Evolutionary conservation across 805 yeast genomes (phyloP), one percentile per base, ranked within the genome.

Genomic region (Teunomyces gatunensis): DNA sequence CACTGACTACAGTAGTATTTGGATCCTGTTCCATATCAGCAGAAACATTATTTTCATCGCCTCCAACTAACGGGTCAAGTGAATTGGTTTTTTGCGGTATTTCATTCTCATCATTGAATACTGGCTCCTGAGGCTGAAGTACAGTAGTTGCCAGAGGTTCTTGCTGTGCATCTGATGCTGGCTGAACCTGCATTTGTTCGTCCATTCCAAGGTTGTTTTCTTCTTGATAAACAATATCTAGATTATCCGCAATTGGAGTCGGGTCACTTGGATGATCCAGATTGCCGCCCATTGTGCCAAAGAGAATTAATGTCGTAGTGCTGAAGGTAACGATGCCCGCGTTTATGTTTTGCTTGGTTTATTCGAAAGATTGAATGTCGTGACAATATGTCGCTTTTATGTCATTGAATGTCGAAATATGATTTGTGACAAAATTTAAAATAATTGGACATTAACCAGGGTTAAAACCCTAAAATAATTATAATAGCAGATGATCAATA

Each of bases 21-120:
- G 57, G 47, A 13, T 52, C 54, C 6, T 44, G 44, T 11, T 42
- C 44, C 12, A 21, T 39, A 25, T 42, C 33, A n/a, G 20, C 40
- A 21, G 15, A 13, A 10, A 13, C n/a, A 9, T 29, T 23, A 13
- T 20, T 32, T 9, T 23, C 40, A 9, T 37, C 29, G 11, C 17
- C 15, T 12, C n/a, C 40, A 23, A 11, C 5, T 21, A n/a, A 9
- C 23, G 40, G 40, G 11, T 23, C 40, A 37, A 37, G 28, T 20
- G 20, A 20, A 12, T 37, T 23, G 23, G 15, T n/a, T 12, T 37
- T 29, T 12, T n/a, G 9, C 6, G 29, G 17, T n/a, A n/a, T 27
- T 12, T 20, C 25, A 13, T 21, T 23, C 4, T 37, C 40, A 11
- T 37, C 17, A n/a, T 37, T 23, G 7, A 23, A 27, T 23, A 9